Base-by-base conservation (phyloP, 192 early-diverging fungal genomes). In the Entophlyctis luteolus region DNA sequence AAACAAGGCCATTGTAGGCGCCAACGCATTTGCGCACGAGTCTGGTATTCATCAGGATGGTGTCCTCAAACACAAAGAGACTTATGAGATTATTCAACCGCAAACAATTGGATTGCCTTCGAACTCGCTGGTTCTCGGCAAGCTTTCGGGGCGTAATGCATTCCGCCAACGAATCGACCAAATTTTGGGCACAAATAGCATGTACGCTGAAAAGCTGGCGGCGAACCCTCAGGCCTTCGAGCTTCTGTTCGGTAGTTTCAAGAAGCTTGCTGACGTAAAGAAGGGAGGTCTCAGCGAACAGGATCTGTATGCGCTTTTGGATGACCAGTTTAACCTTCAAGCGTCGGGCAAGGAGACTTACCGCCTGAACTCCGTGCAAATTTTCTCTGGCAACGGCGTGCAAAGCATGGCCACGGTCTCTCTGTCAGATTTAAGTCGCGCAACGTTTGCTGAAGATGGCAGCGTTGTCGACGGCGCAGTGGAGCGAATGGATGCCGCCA, bases 21-120 rank as follows among this genome's bases (percentile, higher is more conserved):
- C 89, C 55, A 98, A 98, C 68, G 95, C 95, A 23, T 98, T 98
- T 65, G 79, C 93, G 71, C 95, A 98, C 74, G 94, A 98, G 80
- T 93, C 91, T 65, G 95, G 95, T 32, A 98, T 98, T 76, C 95
- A 98, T 76, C 95, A 98, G 75, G 95, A 98, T 76, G 95, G 95
- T 57, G 90, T 98, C 56, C 85, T 98, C 52, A 98, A 98, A 80
- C 87, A 96, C 82, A 93, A 93, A 74, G 78, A 76, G 37, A 98
- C 95, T 0, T 98, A 98, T 72, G 95, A 98, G 80, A 98, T 98
- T 70, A 96, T 98, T 65, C 86, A 88, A 58, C 94, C 95, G 12
- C 91, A 91, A 48, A 87, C 91, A 31, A 88, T 98, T 10, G 95
- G 95, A 49, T 87, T 95, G 45, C 88, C 90, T 22, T 88, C 91